These are phyloP conservation scores for Penicillium salamii DNA, from an alignment of 495 filamentous ascomycete genomes.

Conservation along the genomic window DNA sequence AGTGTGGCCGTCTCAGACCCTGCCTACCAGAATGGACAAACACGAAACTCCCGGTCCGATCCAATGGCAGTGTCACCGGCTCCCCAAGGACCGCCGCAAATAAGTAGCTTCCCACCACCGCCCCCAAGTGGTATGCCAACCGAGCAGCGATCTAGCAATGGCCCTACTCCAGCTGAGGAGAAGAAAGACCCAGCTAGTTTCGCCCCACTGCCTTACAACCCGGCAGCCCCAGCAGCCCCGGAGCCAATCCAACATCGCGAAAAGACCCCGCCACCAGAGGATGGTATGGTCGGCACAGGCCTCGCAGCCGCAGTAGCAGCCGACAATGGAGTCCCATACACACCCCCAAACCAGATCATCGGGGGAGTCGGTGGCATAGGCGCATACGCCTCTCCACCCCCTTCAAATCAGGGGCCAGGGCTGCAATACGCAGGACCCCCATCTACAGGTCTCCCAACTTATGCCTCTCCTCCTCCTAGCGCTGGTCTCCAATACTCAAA, in stretches of 20 bases:
- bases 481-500: slow-evolving; percentile 26
- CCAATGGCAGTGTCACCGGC: slow-evolving; percentile 32
- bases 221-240: slow-evolving; percentile 80
- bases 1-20: slow-evolving; percentile 69
- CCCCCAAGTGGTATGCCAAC: slow-evolving; percentile 39
- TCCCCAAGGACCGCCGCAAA: slow-evolving; percentile 18
- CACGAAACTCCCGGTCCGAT: slow-evolving; percentile 43
- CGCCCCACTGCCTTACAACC: slow-evolving; percentile 85
- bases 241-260: slow-evolving; percentile 81
- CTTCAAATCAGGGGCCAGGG: slow-evolving; percentile 14
- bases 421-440: slow-evolving; percentile 25
- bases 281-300: slow-evolving; percentile 68
- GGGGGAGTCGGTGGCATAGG: slow-evolving; percentile 25
- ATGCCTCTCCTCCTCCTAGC: slow-evolving; percentile 39
- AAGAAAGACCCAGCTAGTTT: slow-evolving; percentile 47
- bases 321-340: slow-evolving; percentile 52
- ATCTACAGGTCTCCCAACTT: slow-evolving; percentile 25
- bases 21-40: slow-evolving; percentile 55
- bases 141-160: slow-evolving; percentile 27
- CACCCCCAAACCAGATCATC: slow-evolving; percentile 34
- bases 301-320: slow-evolving; percentile 64
- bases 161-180: slow-evolving; percentile 21
- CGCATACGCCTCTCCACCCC: slow-evolving; percentile 23
- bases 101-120: slow-evolving; percentile 36
- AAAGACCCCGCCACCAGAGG: slow-evolving; percentile 81